A percentile compares a stretch with the other conserved stretches of the same genome.
Conservation (phyloP, 192 early-diverging fungal genomes). For the Umbelopsis sp. region DNA sequence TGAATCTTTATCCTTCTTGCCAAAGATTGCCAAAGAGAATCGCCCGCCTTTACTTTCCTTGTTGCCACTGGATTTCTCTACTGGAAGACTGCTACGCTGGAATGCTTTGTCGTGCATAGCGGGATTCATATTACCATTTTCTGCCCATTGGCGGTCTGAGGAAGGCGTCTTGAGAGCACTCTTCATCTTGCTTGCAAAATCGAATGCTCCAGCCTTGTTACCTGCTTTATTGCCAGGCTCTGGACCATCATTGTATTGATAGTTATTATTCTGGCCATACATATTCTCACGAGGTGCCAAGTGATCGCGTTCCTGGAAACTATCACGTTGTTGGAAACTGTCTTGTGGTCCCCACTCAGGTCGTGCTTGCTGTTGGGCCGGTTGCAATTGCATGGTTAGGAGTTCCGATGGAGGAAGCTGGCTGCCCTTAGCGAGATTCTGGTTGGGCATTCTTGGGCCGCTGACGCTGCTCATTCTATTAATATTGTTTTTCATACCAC, state of each 20-base stretch:
- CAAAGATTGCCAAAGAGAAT: constrained; percentile 26
- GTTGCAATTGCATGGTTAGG: neutral
- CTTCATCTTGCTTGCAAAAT: constrained; percentile 11
- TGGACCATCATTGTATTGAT: neutral
- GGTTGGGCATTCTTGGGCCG: constrained; percentile 1
- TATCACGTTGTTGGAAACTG: neutral
- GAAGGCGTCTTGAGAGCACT: neutral
- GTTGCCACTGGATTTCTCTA: neutral
- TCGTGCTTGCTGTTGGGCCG: neutral
- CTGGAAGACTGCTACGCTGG: constrained; percentile 6
- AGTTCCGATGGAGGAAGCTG: neutral
- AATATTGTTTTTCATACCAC: neutral
- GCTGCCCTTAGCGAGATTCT: constrained; percentile 2
- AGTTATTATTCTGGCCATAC: neutral
- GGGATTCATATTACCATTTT: neutral
- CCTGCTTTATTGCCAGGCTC: constrained; percentile 2
- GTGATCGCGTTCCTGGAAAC: too few relatives aligned
- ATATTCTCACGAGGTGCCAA: neutral
- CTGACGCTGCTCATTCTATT: constrained; percentile 16
- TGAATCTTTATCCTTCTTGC: constrained; percentile 30
- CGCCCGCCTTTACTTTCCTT: constrained; percentile 16
- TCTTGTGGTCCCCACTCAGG: neutral
- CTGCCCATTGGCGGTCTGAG: neutral
- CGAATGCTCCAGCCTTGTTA: neutral
- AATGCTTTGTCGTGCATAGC: neutral